Evolutionary conservation across 164 flowering plant species (phyloP).

Genomic region (Nelumbo lutea): DNA sequence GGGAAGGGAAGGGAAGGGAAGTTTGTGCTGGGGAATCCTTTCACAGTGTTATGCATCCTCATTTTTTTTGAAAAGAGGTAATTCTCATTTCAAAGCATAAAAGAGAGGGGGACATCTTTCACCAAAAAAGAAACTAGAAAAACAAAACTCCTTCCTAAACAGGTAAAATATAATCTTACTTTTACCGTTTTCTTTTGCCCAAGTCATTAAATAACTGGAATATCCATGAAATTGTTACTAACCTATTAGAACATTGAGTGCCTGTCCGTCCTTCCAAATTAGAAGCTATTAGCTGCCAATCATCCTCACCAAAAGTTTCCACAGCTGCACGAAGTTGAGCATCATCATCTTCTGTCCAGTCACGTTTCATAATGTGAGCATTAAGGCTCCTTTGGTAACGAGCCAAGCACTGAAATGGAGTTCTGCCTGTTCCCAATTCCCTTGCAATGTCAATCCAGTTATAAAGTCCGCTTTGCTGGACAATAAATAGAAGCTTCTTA

Average conservation of each 20-base stretch:
- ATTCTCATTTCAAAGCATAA: too few species aligned
- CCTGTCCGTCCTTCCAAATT: conserved; percentile 68
- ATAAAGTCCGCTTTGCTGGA: conserved; percentile 54
- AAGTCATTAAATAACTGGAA: background rate
- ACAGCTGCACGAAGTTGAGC: conserved; percentile 72
- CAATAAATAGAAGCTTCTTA: conserved; percentile 46
- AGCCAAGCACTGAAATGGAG: conserved; percentile 81
- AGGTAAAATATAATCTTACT: background rate
- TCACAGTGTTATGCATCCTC: too few species aligned
- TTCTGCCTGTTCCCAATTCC: conserved; percentile 63
- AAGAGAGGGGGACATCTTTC: too few species aligned
- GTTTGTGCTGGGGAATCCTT: too few species aligned
- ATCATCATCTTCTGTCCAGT: conserved; percentile 90
- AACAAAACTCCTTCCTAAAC: background rate
- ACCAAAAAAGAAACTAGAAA: too few species aligned
- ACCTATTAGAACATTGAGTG: conserved; percentile 94
- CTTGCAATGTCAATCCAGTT: conserved; percentile 76
- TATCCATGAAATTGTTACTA: conserved; percentile 18
- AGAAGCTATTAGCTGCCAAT: conserved; percentile 89
- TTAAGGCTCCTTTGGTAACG: conserved; percentile 92
- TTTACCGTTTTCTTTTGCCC: background rate
- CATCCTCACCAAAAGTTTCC: conserved; percentile 58
- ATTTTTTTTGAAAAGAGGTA: too few species aligned
- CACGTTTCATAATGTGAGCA: conserved; percentile 58
- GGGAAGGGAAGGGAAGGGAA: too few species aligned